Base-by-base conservation (phyloP, 2,329 filamentous ascomycete genomes). In the Colletotrichum chlorophyti region DNA sequence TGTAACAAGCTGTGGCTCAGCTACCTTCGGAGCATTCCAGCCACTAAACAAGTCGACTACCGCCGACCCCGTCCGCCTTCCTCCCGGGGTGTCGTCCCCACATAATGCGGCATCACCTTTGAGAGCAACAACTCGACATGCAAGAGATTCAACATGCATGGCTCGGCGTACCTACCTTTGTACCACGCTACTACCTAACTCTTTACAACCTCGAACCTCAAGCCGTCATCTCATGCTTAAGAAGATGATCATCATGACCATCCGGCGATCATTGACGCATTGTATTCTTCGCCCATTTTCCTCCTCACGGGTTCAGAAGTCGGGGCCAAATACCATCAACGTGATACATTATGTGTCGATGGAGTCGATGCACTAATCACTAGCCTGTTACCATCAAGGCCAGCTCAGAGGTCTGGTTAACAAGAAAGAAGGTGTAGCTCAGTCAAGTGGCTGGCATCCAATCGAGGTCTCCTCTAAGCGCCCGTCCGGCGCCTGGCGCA, bases 391-490 rank as follows among this genome's bases (percentile, higher is more conserved):
- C 47, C 46, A 53, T 21, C 41, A 29, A 58, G 58, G 58, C 54
- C 59, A 50, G 27, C n/a, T 29, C 34, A 46, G 31, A 38, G 58
- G 35, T 41, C 46, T 24, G 14, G 52, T 42, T 11, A 10, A 42
- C 34, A 37, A 19, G 38, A 27, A 15, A 15, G 37, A 27, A 15
- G 19, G 37, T 26, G 23, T 40, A 48, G 24, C 38, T 50, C 19
- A 41, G 38, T 53, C 43, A 12, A 60, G 26, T 58, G 58, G 46
- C 29, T 40, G 24, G 53, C 29, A 35, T 47, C 59, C 60, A 62
- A 61, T 61, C 35, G 21, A 46, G 21, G 27, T 37, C 35, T 11
- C 45, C 35, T 37, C 61, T 68, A 68, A 67, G 65, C 66, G 66
- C 66, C 65, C 48, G 46, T 32, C 35, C 50, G 48, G 51, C 29